Percentiles rank a stretch among this genome's conserved stretches.
These are phyloP conservation scores for Beauveria varroae DNA, from an alignment of 2,329 filamentous ascomycete genomes.

Conservation along the genomic window DNA sequence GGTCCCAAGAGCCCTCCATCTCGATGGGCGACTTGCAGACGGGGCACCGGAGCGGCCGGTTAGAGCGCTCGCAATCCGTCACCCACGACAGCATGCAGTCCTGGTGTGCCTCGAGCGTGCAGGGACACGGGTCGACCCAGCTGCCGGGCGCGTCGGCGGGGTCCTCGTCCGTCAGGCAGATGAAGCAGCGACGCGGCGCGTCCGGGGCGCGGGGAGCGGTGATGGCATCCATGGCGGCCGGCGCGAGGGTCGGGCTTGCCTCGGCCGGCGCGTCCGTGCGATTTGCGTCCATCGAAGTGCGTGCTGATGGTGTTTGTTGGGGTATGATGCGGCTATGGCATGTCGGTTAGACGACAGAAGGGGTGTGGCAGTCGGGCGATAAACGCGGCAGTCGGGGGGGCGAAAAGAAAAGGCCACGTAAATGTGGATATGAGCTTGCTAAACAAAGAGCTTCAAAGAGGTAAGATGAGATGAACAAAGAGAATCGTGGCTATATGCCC, in stretches of 20 bases:
- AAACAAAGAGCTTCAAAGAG: neutral
- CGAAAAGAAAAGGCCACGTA: neutral
- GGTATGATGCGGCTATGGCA: neutral
- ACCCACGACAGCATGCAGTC: conserved; percentile 87
- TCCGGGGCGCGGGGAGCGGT: conserved; percentile 17
- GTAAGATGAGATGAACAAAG: neutral
- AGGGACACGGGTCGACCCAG: conserved; percentile 88
- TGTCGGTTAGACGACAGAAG: neutral
- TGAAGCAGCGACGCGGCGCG: conserved; percentile 47
- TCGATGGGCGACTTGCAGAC: conserved; percentile 81
- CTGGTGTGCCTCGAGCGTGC: conserved; percentile 85
- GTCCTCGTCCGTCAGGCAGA: conserved; percentile 52
- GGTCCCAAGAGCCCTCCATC: conserved; percentile 66
- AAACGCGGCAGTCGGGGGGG: neutral
- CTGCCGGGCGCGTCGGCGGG: conserved; percentile 38
- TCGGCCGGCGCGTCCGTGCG: neutral
- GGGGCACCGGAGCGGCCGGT: conserved; percentile 69
- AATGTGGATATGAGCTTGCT: neutral
- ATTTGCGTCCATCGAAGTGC: neutral
- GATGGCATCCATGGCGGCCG: conserved; percentile 15
- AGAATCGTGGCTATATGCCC: neutral
- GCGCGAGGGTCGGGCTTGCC: conserved; percentile 8
- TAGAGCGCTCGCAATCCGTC: conserved; percentile 68
- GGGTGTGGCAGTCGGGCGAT: neutral
- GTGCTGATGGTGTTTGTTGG: neutral